Conservation (phyloP, 169 alveolate species). For the Babesia ovata region DNA sequence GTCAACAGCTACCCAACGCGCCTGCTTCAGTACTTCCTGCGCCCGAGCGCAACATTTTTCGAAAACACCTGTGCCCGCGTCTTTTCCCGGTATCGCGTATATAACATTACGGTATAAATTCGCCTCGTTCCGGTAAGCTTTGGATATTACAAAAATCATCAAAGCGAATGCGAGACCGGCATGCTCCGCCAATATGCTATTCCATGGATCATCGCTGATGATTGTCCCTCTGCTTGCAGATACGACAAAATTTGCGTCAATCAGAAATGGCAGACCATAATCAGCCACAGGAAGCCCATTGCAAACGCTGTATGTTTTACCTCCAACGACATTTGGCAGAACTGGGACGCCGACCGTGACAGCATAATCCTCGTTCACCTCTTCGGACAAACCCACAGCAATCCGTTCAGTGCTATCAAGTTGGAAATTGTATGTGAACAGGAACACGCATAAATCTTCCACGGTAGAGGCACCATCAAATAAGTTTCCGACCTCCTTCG, state of each 20-base stretch:
- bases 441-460: not conserved
- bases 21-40: not conserved
- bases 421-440: not conserved
- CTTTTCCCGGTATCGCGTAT: slow-evolving; percentile 11
- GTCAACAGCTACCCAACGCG: slow-evolving; percentile 13
- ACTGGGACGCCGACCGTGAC: slow-evolving; percentile 25
- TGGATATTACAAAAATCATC: not conserved
- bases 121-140: not conserved
- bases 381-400: not conserved
- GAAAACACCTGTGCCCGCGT: slow-evolving; percentile 8
- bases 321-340: not conserved
- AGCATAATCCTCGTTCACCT: not conserved
- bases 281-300: slow-evolving; percentile 33
- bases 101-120: not conserved
- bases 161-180: slow-evolving; percentile 4
- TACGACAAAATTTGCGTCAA: slow-evolving; percentile 32
- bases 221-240: slow-evolving; percentile 22
- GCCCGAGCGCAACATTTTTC: slow-evolving; percentile 1
- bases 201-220: slow-evolving; percentile 28
- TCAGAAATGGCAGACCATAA: slow-evolving; percentile 34
- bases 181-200: not conserved
- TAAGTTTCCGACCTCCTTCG: not conserved
- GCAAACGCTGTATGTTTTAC: slow-evolving; percentile 11
- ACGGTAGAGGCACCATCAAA: not conserved
- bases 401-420: not conserved